A percentile compares a stretch with the other conserved stretches of the same genome.
Conservation (phyloP, 2,329 filamentous ascomycete genomes). For the Talaromyces sp. region DNA sequence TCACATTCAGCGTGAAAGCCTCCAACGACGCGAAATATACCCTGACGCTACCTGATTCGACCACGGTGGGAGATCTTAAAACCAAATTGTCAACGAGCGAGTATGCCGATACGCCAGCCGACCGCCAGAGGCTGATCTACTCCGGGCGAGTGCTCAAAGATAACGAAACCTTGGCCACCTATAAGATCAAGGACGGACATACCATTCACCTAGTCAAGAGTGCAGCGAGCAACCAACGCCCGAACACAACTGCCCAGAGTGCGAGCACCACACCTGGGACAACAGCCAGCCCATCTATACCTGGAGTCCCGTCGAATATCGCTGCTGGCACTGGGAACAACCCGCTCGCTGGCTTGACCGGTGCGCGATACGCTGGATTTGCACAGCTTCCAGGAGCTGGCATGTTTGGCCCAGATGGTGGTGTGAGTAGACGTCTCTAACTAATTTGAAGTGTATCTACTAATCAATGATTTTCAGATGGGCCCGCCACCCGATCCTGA, state of each 20-base stretch:
- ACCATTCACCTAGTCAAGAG: slow-evolving; percentile 96
- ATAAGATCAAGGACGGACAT: slow-evolving; percentile 95
- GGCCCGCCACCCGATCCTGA: slow-evolving; percentile 78
- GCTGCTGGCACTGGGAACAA: slow-evolving; percentile 64
- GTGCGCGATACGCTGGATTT: slow-evolving; percentile 88
- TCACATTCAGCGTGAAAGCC: slow-evolving; percentile 98
- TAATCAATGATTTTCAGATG: slow-evolving; percentile 56
- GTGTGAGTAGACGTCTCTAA: slow-evolving; percentile 55
- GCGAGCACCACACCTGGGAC: slow-evolving; percentile 28
- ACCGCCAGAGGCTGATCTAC: slow-evolving; percentile 93
- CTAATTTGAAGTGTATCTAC: neutral
- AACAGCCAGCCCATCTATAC: slow-evolving; percentile 23
- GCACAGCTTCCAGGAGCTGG: slow-evolving; percentile 80
- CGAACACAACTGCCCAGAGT: slow-evolving; percentile 49
- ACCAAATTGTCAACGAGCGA: slow-evolving; percentile 74
- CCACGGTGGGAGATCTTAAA: slow-evolving; percentile 81
- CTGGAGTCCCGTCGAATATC: slow-evolving; percentile 43
- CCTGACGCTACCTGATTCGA: slow-evolving; percentile 70
- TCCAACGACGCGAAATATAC: slow-evolving; percentile 81
- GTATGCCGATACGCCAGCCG: slow-evolving; percentile 78
- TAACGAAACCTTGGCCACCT: slow-evolving; percentile 72
- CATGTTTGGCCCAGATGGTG: slow-evolving; percentile 89
- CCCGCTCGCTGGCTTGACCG: slow-evolving; percentile 81
- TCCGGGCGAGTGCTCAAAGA: slow-evolving; percentile 96
- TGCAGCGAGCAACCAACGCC: slow-evolving; percentile 74